phyloP scores from a whole-genome alignment of 805 yeast species.

The Lipomyces yamadae region DNA sequence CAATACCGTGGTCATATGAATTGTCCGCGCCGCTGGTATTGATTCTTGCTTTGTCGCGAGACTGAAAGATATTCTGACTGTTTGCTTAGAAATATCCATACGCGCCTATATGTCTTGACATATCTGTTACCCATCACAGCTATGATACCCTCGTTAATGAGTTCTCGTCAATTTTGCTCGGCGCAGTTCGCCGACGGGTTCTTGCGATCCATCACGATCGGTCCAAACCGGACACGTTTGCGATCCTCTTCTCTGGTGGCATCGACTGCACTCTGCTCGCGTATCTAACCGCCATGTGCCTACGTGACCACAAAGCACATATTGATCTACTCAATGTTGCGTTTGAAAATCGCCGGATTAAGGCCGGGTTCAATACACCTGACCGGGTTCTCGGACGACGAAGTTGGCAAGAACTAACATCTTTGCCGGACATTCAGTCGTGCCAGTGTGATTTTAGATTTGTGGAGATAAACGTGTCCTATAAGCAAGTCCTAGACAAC shows the following conservation, averaged over 20 bases:
- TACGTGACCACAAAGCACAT: slow-evolving; percentile 33
- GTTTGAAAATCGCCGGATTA: slow-evolving; percentile 81
- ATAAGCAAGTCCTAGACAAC: slow-evolving; percentile 62
- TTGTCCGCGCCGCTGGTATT: background rate
- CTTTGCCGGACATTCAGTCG: background rate
- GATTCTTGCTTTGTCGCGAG: background rate
- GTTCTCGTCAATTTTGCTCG: slow-evolving; percentile 18
- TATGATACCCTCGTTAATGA: slow-evolving; percentile 32
- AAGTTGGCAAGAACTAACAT: slow-evolving; percentile 58
- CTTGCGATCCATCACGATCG: slow-evolving; percentile 16
- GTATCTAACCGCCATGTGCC: slow-evolving; percentile 44
- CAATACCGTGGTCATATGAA: slow-evolving; percentile 13
- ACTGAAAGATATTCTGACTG: background rate
- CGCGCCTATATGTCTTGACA: background rate
- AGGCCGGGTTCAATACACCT: slow-evolving; percentile 66
- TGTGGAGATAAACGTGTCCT: slow-evolving; percentile 71
- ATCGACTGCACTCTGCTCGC: slow-evolving; percentile 88
- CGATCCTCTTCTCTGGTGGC: slow-evolving; percentile 90
- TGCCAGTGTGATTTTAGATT: slow-evolving; percentile 25
- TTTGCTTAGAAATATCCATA: slow-evolving; percentile 16
- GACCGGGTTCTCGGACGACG: slow-evolving; percentile 77
- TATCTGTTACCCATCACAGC: background rate
- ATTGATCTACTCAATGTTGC: slow-evolving; percentile 91
- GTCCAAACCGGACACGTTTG: slow-evolving; percentile 48
- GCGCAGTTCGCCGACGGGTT: slow-evolving; percentile 23